These are phyloP conservation scores for Podaxis carcinomalis DNA, from an alignment of 768 basidiomycete genomes.

Conservation along the genomic window DNA sequence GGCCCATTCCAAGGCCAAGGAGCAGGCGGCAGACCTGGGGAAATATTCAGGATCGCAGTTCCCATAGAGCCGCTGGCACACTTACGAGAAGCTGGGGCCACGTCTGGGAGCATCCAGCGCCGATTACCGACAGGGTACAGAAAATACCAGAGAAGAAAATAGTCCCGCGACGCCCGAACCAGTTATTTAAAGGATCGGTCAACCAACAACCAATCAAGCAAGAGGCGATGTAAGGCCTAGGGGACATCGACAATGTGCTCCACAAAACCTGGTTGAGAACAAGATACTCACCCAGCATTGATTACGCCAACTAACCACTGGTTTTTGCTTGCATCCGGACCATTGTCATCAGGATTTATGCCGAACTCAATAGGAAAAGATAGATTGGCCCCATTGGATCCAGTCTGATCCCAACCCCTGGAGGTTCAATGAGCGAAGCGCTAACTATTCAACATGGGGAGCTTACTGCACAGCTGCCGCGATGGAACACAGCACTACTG, in stretches of 20 bases:
- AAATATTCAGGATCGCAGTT: neutral
- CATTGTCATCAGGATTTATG: constrained; percentile 24
- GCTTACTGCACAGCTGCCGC: constrained; percentile 69
- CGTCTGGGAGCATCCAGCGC: constrained; percentile 40
- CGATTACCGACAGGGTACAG: constrained; percentile 40
- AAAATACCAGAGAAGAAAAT: constrained; percentile 51
- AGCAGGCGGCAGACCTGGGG: constrained; percentile 41
- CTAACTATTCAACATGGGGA: neutral
- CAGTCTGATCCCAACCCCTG: constrained; percentile 48
- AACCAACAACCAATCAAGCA: constrained; percentile 37
- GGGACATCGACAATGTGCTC: neutral
- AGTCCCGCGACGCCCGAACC: constrained; percentile 52
- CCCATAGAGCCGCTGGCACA: constrained; percentile 4
- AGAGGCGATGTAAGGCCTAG: constrained; percentile 34
- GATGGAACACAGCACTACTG: constrained; percentile 49
- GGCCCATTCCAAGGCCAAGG: constrained; percentile 58
- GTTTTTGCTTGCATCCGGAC: constrained; percentile 35
- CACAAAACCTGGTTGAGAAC: neutral
- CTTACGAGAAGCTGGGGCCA: constrained; percentile 44
- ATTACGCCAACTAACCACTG: constrained; percentile 70
- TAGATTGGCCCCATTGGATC: constrained; percentile 54
- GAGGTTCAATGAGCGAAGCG: neutral
- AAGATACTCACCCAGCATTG: constrained; percentile 45
- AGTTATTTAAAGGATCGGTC: constrained; percentile 51
- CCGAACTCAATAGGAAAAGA: constrained; percentile 46